phyloP scores from a whole-genome alignment of 1,284 basidiomycete genomes.

The Pulveroboletus sp. region DNA sequence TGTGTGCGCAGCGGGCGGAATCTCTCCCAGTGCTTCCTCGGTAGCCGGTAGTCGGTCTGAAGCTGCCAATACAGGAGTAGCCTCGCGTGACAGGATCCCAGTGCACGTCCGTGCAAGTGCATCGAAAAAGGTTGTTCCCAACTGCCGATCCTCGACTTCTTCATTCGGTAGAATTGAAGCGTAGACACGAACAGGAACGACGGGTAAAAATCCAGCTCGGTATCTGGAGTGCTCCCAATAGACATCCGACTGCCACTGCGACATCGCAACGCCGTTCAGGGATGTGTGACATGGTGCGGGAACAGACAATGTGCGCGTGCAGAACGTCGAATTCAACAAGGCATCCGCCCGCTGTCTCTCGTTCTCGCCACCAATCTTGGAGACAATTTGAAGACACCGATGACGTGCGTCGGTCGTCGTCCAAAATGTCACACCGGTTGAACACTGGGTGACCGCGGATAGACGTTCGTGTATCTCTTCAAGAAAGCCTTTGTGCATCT shows the following conservation, averaged over 20 bases:
- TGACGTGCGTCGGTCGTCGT: slow-evolving; percentile 70
- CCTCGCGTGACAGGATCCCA: slow-evolving; percentile 46
- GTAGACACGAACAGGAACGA: slow-evolving; percentile 54
- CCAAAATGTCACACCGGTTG: slow-evolving; percentile 61
- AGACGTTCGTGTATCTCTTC: slow-evolving; percentile 57
- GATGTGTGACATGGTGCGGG: background rate
- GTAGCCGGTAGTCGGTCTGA: background rate
- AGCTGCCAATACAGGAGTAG: slow-evolving; percentile 30
- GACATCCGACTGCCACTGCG: background rate
- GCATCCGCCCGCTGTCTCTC: slow-evolving; percentile 59
- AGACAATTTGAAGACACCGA: slow-evolving; percentile 64
- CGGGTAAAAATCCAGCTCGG: slow-evolving; percentile 43
- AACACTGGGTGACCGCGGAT: slow-evolving; percentile 5
- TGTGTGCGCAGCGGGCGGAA: slow-evolving; percentile 31
- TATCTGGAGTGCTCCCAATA: slow-evolving; percentile 71
- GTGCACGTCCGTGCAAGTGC: slow-evolving; percentile 48
- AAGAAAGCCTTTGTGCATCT: slow-evolving; percentile 64
- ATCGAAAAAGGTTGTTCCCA: slow-evolving; percentile 36
- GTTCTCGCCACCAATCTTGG: slow-evolving; percentile 63
- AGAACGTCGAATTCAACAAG: slow-evolving; percentile 40
- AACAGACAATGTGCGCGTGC: background rate
- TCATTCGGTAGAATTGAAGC: slow-evolving; percentile 25
- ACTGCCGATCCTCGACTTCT: background rate
- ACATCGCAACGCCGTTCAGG: background rate
- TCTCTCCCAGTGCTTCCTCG: slow-evolving; percentile 2